These are phyloP conservation scores for Alternaria gaisen DNA, from an alignment of 2,329 filamentous ascomycete species.

Conservation along the genomic window DNA sequence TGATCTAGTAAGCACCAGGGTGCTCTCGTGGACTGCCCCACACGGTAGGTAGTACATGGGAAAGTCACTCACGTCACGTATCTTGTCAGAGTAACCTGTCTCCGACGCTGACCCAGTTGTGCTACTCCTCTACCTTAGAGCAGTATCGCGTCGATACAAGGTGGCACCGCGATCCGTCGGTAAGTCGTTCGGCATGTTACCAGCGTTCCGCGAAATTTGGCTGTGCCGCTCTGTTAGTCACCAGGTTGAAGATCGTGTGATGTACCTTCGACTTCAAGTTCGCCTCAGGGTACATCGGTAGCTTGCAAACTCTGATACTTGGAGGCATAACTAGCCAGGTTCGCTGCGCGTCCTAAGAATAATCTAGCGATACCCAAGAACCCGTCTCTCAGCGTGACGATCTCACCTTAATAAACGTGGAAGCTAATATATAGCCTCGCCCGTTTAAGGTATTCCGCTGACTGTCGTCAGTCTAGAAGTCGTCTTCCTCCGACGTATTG, in stretches of 20 bases:
- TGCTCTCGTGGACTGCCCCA: conserved; percentile 12
- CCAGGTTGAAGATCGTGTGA: background rate
- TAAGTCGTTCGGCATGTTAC: background rate
- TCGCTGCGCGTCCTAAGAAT: background rate
- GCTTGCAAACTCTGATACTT: background rate
- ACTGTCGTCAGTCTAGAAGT: background rate
- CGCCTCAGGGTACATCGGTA: background rate
- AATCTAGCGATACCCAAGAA: background rate
- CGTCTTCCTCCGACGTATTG: background rate
- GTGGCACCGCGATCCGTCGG: conserved; percentile 14
- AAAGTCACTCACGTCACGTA: conserved; percentile 22
- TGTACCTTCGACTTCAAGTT: background rate
- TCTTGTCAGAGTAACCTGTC: conserved; percentile 3
- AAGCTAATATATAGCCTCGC: background rate
- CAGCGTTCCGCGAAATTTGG: conserved; percentile 4
- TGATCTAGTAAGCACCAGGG: conserved; percentile 13
- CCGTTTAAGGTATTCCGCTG: background rate
- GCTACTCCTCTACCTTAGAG: conserved; percentile 5
- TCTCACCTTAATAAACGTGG: background rate
- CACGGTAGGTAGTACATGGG: conserved; percentile 15
- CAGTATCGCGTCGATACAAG: conserved; percentile 12
- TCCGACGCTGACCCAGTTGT: conserved; percentile 11
- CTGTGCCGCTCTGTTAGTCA: background rate
- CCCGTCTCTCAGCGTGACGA: background rate
- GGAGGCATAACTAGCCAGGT: background rate